phyloP scores from a whole-genome alignment of 805 yeast genomes.

The Wickerhamiella sorbophila region DNA sequence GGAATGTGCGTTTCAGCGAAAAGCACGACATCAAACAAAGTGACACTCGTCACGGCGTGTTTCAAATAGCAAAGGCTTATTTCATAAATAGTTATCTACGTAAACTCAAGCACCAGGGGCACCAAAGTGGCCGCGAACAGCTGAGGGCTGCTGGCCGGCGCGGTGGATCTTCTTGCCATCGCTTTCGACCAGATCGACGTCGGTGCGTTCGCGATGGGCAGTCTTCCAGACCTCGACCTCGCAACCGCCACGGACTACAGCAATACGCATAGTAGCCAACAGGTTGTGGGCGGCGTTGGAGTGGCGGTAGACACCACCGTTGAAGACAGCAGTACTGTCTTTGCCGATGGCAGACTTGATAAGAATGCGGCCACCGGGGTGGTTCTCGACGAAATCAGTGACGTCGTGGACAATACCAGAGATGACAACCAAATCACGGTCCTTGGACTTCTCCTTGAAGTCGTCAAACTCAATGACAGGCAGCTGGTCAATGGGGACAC shows the following conservation, averaged over 20 bases:
- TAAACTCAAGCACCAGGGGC: conserved; percentile 20
- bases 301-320: conserved; percentile 88
- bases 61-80: too few relatives aligned
- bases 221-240: conserved; percentile 74
- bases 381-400: conserved; percentile 78
- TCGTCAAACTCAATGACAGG: conserved; percentile 52
- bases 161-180: conserved; percentile 43
- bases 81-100: too few relatives aligned
- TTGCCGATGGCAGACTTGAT: conserved; percentile 73
- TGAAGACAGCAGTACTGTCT: conserved; percentile 88
- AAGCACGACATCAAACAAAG: too few relatives aligned
- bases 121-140: conserved; percentile 14
- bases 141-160: conserved; percentile 46
- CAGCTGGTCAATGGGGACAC: conserved; percentile 76
- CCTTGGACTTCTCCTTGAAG: conserved; percentile 36
- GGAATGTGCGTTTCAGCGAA: too few relatives aligned
- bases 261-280: conserved; percentile 86
- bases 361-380: conserved; percentile 83
- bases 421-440: conserved; percentile 59
- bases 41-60: too few relatives aligned
- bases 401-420: conserved; percentile 90
- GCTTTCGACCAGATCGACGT: conserved; percentile 41
- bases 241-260: conserved; percentile 66
- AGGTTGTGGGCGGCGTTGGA: conserved; percentile 87
- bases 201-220: conserved; percentile 53